These are phyloP conservation scores for Puccinia triticina DNA, from an alignment of 1,284 basidiomycete genomes.

Conservation along the genomic window DNA sequence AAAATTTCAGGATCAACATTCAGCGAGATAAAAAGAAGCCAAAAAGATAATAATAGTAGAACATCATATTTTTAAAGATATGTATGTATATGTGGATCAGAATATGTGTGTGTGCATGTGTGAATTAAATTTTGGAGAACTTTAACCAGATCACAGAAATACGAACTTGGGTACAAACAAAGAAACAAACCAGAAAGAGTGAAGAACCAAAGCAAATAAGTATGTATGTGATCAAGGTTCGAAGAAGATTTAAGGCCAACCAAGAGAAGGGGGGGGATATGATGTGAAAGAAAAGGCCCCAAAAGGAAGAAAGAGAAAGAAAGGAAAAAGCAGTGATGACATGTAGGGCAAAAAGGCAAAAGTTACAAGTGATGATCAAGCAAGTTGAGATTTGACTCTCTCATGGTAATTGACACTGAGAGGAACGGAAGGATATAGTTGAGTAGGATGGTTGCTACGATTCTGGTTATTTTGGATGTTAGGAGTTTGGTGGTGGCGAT, in stretches of 20 bases:
- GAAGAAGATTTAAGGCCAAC: no score
- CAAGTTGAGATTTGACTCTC: constrained; percentile 44
- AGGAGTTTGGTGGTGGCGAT: constrained; percentile 6
- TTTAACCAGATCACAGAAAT: constrained; percentile 21
- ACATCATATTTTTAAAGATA: not conserved
- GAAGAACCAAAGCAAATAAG: no score
- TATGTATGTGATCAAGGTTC: no score
- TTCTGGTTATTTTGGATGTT: constrained; percentile 17
- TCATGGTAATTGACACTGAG: constrained; percentile 49
- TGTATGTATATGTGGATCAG: not conserved
- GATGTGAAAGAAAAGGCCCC: not conserved
- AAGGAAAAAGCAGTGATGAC: not conserved
- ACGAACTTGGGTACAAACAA: constrained; percentile 24
- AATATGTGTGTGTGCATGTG: not conserved
- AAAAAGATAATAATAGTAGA: constrained; percentile 11
- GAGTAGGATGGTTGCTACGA: constrained; percentile 20
- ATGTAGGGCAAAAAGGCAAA: not conserved
- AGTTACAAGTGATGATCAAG: constrained; percentile 18
- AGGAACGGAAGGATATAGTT: constrained; percentile 43
- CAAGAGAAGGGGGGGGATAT: constrained; percentile 6
- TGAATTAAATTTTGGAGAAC: constrained; percentile 8
- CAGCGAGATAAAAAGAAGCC: not conserved
- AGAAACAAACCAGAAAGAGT: not conserved
- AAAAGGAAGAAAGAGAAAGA: not conserved
- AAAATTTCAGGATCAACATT: not conserved